Evolutionary conservation across 345 rosid species (phyloP), one percentile per base, ranked within the genome.

Genomic region (Reutealis trisperma): DNA sequence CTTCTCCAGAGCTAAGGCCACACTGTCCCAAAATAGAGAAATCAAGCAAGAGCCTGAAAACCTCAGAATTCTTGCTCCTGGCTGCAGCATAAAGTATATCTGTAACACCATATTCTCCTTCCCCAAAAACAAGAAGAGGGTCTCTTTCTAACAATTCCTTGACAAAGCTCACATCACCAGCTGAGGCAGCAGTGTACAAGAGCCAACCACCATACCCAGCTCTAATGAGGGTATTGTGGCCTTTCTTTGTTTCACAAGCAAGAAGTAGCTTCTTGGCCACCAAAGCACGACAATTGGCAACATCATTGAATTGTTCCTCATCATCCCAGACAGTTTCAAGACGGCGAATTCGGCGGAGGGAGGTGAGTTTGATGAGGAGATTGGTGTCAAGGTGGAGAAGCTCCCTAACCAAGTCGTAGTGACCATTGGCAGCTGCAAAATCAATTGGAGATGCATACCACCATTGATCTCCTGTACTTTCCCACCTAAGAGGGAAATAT

Each of bases 121-220:
- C 99, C 21, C 98, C 97, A 57, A 93, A 93, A 69, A 96, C 98
- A 65, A 96, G 93, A 73, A 91, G 85, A 54, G 96, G 90, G 85
- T 92, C 96, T 86, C 89, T 90, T 80, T 82, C 89, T 21, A 96
- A 4, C 81, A 96, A 79, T 57, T 85, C 86, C 64, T 83, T 87
- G 3, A 93, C 94, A 74, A 93, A 96, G 10, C 67, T 85, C 63
- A 90, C 70, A 74, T 96, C 98, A 51, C 99, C 94, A 68, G 98
- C 97, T 27, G 98, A 92, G 47, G 97, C 97, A 41, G 97, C 98
- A 24, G 99, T 93, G 87, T 96, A 96, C 44, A 96, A 75, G 12
- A 96, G 84, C 99, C 99, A 96, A 1, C 99, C 99, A 5, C 99
- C 99, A 80, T 96, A 93, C 0, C 99, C 97, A 21, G 97, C 94